phyloP scores from a whole-genome alignment of 2,329 filamentous ascomycete species.

The Ambrosiella beaveri region DNA sequence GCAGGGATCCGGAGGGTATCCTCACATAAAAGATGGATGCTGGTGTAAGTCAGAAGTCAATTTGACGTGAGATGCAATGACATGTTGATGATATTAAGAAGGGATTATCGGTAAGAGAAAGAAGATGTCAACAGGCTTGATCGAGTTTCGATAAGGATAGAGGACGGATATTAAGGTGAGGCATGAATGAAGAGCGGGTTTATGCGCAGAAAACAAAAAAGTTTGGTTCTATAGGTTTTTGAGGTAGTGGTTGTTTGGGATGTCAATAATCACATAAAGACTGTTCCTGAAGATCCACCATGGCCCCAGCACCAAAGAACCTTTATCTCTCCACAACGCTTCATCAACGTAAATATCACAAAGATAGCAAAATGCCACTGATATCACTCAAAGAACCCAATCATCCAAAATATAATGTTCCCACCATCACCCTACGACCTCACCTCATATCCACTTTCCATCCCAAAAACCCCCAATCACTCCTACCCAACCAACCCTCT shows the following conservation, averaged over 20 bases:
- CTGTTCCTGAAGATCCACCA: not conserved
- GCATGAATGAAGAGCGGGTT: not conserved
- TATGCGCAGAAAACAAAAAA: not conserved
- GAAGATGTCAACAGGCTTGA: too few relatives aligned
- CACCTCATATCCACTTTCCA: not conserved
- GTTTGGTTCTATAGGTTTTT: not conserved
- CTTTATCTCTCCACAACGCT: not conserved
- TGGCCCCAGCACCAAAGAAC: not conserved
- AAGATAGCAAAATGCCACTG: too few relatives aligned
- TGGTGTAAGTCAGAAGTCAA: too few relatives aligned
- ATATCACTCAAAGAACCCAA: too few relatives aligned
- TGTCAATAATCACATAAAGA: not conserved
- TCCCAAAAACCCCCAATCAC: not conserved
- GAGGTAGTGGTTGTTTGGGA: not conserved
- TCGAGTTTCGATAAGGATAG: too few relatives aligned
- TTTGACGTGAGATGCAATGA: too few relatives aligned
- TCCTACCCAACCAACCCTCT: not conserved
- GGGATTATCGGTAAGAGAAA: not conserved
- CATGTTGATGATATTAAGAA: not conserved
- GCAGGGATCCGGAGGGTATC: not conserved
- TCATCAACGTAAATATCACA: too few relatives aligned
- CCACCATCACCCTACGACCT: too few relatives aligned
- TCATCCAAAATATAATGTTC: too few relatives aligned
- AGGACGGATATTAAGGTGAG: too few relatives aligned
- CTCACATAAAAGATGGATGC: not conserved